Conservation (phyloP, 2,329 filamentous ascomycete genomes). For the Colletotrichum higginsianum region DNA sequence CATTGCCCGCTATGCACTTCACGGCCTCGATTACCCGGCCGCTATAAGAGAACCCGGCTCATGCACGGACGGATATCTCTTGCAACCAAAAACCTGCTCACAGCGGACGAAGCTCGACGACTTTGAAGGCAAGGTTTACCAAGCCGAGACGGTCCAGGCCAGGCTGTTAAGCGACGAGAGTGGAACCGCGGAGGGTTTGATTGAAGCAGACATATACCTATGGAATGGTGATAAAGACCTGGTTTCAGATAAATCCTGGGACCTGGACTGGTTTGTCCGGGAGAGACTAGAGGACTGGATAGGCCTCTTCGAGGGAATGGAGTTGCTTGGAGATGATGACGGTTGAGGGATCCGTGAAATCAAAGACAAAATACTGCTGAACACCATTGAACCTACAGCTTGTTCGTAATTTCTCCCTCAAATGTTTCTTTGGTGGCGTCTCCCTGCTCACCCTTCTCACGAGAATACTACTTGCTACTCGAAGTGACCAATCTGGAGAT, state of each 20-base stretch:
- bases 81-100: slow-evolving; percentile 44
- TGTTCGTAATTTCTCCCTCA: too few species aligned
- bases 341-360: background rate
- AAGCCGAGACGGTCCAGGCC: slow-evolving; percentile 32
- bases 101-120: slow-evolving; percentile 52
- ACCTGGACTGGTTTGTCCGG: slow-evolving; percentile 44
- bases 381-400: too few species aligned
- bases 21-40: slow-evolving; percentile 47
- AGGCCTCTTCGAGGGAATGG: slow-evolving; percentile 21
- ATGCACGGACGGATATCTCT: slow-evolving; percentile 47
- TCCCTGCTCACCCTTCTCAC: too few species aligned
- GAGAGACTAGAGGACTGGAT: slow-evolving; percentile 48
- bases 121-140: slow-evolving; percentile 51
- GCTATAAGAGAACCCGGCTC: slow-evolving; percentile 40
- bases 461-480: too few species aligned
- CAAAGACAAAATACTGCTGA: too few species aligned
- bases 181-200: slow-evolving; percentile 22
- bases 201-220: slow-evolving; percentile 51
- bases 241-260: slow-evolving; percentile 46
- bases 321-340: background rate
- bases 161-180: slow-evolving; percentile 31
- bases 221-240: slow-evolving; percentile 46
- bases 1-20: slow-evolving; percentile 44
- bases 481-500: too few species aligned
- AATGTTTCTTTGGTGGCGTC: too few species aligned